phyloP scores from a whole-genome alignment of 1,139 yeast genomes.

The Candida sp. region DNA sequence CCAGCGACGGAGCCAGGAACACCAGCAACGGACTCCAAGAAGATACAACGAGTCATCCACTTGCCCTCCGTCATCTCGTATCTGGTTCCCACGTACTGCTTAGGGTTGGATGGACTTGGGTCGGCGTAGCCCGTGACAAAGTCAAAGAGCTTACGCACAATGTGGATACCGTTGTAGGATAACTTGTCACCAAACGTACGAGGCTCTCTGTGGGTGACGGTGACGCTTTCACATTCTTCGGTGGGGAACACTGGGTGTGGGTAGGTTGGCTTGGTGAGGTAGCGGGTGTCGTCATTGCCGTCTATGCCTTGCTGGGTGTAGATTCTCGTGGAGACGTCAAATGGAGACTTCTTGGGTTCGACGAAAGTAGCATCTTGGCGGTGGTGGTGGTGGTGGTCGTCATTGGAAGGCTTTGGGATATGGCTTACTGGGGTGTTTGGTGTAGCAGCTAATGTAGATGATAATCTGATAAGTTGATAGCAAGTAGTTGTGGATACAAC shows the following conservation, averaged over 20 bases:
- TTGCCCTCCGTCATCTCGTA: constrained; percentile 63
- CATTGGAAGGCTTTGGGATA: neutral
- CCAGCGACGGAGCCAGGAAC: constrained; percentile 84
- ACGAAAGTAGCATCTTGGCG: too few species aligned
- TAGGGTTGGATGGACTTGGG: constrained; percentile 33
- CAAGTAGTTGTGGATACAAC: neutral
- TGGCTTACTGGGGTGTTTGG: neutral
- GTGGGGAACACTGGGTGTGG: constrained; percentile 57
- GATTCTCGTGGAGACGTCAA: constrained; percentile 34
- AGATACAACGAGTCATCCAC: constrained; percentile 73
- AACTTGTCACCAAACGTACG: constrained; percentile 51
- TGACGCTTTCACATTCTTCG: constrained; percentile 51
- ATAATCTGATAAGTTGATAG: constrained; percentile 2
- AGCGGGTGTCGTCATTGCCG: constrained; percentile 29
- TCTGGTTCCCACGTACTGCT: constrained; percentile 46
- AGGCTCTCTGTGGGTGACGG: constrained; percentile 59
- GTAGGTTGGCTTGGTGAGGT: constrained; percentile 53
- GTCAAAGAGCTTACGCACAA: constrained; percentile 59
- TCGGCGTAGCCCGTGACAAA: constrained; percentile 68
- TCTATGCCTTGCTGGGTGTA: constrained; percentile 24
- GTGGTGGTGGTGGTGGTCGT: neutral
- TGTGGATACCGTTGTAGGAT: constrained; percentile 50
- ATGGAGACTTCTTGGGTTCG: neutral
- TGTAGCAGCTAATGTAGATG: constrained; percentile 3
- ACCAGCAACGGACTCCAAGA: constrained; percentile 79